Percentiles rank a stretch among this genome's conserved stretches.
Evolutionary conservation across 2,329 filamentous ascomycete species (phyloP).

Genomic region (Chrysoporthe puriensis): DNA sequence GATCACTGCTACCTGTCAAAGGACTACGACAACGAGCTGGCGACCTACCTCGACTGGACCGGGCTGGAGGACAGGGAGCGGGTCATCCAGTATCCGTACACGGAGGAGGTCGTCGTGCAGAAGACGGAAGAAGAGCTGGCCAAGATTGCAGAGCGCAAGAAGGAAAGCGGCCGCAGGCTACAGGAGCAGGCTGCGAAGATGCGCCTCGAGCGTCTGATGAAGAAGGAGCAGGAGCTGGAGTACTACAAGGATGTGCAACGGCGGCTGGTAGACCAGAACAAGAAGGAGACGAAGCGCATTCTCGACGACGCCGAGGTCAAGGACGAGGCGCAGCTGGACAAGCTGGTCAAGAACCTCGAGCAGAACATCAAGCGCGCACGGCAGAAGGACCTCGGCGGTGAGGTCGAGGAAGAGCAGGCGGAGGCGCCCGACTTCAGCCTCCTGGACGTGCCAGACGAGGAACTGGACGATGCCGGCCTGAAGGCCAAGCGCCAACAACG

Average conservation of each 20-base stretch:
- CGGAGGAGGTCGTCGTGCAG: slow-evolving; percentile 85
- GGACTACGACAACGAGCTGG: slow-evolving; percentile 80
- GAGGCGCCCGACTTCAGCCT: slow-evolving; percentile 86
- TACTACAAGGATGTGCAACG: slow-evolving; percentile 86
- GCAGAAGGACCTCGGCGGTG: slow-evolving; percentile 88
- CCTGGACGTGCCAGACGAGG: slow-evolving; percentile 85
- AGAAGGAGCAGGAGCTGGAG: slow-evolving; percentile 93
- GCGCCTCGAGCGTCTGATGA: slow-evolving; percentile 91
- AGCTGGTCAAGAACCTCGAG: slow-evolving; percentile 85
- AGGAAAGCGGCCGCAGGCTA: slow-evolving; percentile 86
- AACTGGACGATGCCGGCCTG: slow-evolving; percentile 86
- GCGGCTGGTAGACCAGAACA: slow-evolving; percentile 74
- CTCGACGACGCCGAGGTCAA: slow-evolving; percentile 91
- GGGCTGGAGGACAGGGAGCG: slow-evolving; percentile 87
- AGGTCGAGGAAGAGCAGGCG: slow-evolving; percentile 75
- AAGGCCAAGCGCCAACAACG: slow-evolving; percentile 94
- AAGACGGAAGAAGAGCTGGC: slow-evolving; percentile 95
- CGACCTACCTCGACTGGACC: slow-evolving; percentile 82
- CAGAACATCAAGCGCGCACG: slow-evolving; percentile 86
- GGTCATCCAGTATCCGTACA: slow-evolving; percentile 91
- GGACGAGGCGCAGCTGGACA: slow-evolving; percentile 84
- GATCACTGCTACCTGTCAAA: slow-evolving; percentile 89
- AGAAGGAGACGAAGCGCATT: slow-evolving; percentile 86
- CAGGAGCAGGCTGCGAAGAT: slow-evolving; percentile 98
- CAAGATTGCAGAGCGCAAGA: slow-evolving; percentile 87